Evolutionary conservation across 2,329 filamentous ascomycete species (phyloP).

Genomic region (Trichoderma sp.): DNA sequence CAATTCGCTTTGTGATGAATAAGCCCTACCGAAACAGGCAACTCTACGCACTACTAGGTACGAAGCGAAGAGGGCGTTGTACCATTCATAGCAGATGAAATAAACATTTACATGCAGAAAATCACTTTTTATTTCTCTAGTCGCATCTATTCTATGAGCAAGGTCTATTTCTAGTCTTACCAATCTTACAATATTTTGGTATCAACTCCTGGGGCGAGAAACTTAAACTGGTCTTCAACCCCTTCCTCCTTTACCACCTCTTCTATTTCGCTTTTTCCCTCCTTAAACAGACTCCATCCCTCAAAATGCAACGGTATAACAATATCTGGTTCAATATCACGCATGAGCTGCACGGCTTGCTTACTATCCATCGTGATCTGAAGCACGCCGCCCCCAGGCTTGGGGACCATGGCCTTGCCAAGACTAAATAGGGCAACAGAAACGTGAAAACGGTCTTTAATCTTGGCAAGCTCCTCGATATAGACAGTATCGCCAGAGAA

Average conservation of each 20-base stretch:
- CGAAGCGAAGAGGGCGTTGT: not conserved
- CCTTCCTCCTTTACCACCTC: conserved; percentile 36
- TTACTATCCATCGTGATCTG: conserved; percentile 46
- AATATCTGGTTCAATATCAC: conserved; percentile 39
- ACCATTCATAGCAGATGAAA: not conserved
- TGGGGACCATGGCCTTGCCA: conserved; percentile 34
- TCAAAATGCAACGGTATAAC: conserved; percentile 49
- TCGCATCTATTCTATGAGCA: not conserved
- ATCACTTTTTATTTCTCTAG: not conserved
- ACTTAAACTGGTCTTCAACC: conserved; percentile 29
- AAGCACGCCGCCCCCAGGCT: conserved; percentile 26
- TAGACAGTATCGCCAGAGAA: conserved; percentile 51
- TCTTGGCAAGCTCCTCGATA: conserved; percentile 38
- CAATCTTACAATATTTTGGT: not conserved
- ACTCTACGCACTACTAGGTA: not conserved
- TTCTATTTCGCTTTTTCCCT: conserved; percentile 33
- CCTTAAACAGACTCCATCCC: conserved; percentile 44
- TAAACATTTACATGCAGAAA: not conserved
- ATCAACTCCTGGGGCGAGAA: not conserved
- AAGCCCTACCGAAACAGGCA: not conserved
- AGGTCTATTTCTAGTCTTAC: too few species aligned
- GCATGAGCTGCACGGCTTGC: conserved; percentile 39
- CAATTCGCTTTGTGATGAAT: too few species aligned
- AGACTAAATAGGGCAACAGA: conserved; percentile 41
- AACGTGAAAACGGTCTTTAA: conserved; percentile 38